phyloP scores from a whole-genome alignment of 257 asterid genomes.

The Penstemon barbatus region DNA sequence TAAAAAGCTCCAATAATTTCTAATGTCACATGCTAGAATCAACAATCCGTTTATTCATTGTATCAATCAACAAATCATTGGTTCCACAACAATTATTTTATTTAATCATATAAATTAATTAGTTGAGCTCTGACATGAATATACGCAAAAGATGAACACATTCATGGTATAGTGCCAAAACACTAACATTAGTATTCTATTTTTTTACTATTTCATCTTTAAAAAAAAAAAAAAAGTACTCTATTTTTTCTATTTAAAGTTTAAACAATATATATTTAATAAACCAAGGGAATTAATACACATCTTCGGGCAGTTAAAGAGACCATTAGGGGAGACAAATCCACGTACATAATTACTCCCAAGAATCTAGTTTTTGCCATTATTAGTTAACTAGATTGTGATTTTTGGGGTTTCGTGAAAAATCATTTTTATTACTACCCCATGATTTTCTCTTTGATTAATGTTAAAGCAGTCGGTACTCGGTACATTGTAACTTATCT shows the following conservation, averaged over 20 bases:
- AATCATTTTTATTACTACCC: background rate
- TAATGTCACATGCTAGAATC: no score
- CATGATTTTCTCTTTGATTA: background rate
- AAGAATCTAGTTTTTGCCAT: conserved; percentile 23
- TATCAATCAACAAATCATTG: no score
- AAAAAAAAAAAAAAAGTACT: no score
- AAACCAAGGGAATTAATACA: background rate
- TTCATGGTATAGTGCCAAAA: background rate
- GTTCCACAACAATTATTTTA: no score
- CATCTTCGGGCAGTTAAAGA: conserved; percentile 19
- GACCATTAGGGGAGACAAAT: conserved; percentile 22
- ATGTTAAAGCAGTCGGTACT: conserved; percentile 28
- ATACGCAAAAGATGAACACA: background rate
- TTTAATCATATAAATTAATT: no score
- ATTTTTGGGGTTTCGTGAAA: conserved; percentile 35
- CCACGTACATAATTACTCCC: conserved; percentile 6
- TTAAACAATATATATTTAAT: no score
- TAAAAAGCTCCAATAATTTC: no score
- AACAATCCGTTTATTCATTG: no score
- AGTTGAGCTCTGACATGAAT: no score
- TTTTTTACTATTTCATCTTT: no score
- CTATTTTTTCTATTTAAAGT: no score
- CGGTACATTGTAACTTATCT: conserved; percentile 38
- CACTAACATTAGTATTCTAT: no score
- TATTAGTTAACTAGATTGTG: conserved; percentile 24